Evolutionary conservation across 23 red algal genomes (phyloP).

Genomic region (Cyanidiococcus yangmingshanensis): DNA sequence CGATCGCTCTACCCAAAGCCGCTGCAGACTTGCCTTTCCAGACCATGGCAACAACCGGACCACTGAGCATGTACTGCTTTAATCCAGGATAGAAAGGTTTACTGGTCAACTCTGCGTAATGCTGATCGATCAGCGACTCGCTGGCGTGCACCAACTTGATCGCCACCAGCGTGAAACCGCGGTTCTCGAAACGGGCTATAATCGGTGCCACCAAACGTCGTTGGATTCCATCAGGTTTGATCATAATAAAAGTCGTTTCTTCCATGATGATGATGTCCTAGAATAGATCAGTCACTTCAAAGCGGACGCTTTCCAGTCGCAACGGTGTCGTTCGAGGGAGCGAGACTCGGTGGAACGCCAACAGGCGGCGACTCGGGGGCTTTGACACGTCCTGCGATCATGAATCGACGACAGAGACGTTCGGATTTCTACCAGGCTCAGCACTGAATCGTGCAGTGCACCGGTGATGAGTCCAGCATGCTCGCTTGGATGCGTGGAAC

Average conservation of each 20-base stretch:
- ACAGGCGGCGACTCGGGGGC: too few species aligned
- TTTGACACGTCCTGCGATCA: too few species aligned
- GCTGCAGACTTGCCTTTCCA: slow-evolving; percentile 87
- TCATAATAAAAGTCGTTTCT: slow-evolving; percentile 49
- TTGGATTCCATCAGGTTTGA: slow-evolving; percentile 95
- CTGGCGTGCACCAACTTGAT: slow-evolving; percentile 58
- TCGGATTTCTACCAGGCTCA: too few species aligned
- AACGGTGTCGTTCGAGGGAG: too few species aligned
- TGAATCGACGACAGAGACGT: too few species aligned
- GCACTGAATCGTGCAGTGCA: too few species aligned
- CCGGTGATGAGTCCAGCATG: too few species aligned
- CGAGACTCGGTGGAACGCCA: too few species aligned
- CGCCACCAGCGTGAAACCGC: slow-evolving; percentile 72
- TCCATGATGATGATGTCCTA: slow-evolving; percentile 3
- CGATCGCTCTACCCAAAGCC: slow-evolving; percentile 57
- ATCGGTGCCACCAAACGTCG: slow-evolving; percentile 80
- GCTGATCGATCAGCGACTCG: slow-evolving; percentile 47
- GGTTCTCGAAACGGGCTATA: slow-evolving; percentile 75
- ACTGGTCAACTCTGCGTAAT: slow-evolving; percentile 64
- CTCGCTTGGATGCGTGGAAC: too few species aligned
- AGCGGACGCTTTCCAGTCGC: too few species aligned
- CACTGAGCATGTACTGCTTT: slow-evolving; percentile 63
- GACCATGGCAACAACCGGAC: slow-evolving; percentile 89
- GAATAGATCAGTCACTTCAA: too few species aligned
- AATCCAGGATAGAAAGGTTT: slow-evolving; percentile 86